phyloP scores from a whole-genome alignment of 495 filamentous ascomycete genomes.

The Annulohypoxylon maeteangense region DNA sequence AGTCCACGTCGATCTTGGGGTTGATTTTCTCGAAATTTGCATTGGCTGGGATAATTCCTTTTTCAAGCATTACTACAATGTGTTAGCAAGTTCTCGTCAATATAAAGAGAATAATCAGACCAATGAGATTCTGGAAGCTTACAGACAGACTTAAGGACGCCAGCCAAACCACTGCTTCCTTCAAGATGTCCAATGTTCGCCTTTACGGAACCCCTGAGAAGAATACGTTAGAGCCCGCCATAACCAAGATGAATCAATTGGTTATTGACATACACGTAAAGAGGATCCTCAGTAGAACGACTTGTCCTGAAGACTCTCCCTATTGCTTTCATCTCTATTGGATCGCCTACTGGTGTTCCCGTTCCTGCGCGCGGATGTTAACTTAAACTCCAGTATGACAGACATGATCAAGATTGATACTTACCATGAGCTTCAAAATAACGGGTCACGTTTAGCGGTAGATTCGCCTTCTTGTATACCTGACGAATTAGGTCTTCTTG shows the following conservation, averaged over 20 bases:
- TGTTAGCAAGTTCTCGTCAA: background rate
- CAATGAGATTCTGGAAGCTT: constrained; percentile 48
- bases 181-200: constrained; percentile 67
- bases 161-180: constrained; percentile 61
- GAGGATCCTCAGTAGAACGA: constrained; percentile 42
- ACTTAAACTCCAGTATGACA: background rate
- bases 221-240: background rate
- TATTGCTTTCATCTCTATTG: constrained; percentile 63
- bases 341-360: constrained; percentile 67
- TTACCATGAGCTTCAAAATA: constrained; percentile 60
- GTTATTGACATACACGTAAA: constrained; percentile 52
- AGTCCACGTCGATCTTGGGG: constrained; percentile 50
- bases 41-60: constrained; percentile 55
- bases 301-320: constrained; percentile 49
- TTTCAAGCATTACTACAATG: constrained; percentile 59
- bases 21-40: constrained; percentile 61
- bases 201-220: constrained; percentile 62
- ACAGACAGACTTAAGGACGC: constrained; percentile 63
- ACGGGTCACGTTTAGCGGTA: constrained; percentile 54
- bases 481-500: constrained; percentile 62
- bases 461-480: constrained; percentile 57
- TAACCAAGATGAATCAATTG: background rate
- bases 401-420: background rate
- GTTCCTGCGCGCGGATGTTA: constrained; percentile 49
- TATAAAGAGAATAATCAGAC: background rate